Percentiles rank a stretch among this genome's conserved stretches.
Evolutionary conservation across 129 eudicot genomes (phyloP).

Genomic region (Heracleum sosnowskyi): DNA sequence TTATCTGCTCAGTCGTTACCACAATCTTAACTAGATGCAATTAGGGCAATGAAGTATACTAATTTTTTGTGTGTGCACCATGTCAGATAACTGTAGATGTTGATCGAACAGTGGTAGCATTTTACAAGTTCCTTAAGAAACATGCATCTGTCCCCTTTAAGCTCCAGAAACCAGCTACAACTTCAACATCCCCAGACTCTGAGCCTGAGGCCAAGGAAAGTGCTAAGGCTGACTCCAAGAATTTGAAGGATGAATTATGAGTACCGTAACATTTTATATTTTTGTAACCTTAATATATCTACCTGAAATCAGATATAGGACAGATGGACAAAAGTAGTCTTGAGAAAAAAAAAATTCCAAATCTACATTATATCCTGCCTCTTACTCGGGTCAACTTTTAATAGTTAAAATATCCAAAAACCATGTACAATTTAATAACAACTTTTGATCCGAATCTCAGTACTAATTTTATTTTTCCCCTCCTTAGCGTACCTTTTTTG

Average conservation of each 20-base stretch:
- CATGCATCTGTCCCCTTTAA: conserved; percentile 74
- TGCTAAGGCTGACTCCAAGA: conserved; percentile 5
- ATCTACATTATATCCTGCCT: background rate
- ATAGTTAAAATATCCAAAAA: background rate
- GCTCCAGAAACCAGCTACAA: conserved; percentile 57
- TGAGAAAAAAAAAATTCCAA: background rate
- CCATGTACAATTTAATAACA: background rate
- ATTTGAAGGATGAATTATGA: conserved; percentile 57
- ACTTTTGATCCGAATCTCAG: background rate
- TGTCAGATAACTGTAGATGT: conserved; percentile 60
- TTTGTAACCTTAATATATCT: background rate
- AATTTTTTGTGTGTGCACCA: background rate
- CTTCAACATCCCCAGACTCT: conserved; percentile 20
- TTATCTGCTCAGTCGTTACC: background rate
- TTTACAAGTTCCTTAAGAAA: conserved; percentile 74
- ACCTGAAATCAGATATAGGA: conserved; percentile 1
- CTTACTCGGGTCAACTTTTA: background rate
- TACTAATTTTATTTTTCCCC: background rate
- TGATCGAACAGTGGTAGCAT: conserved; percentile 77
- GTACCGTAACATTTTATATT: background rate
- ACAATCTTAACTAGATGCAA: background rate
- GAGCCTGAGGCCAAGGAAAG: conserved; percentile 37
- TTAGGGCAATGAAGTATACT: background rate
- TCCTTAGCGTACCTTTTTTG: no score
- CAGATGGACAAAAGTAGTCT: conserved; percentile 2